phyloP scores from a whole-genome alignment of 331 rosid species.

The Acacia pycnantha region DNA sequence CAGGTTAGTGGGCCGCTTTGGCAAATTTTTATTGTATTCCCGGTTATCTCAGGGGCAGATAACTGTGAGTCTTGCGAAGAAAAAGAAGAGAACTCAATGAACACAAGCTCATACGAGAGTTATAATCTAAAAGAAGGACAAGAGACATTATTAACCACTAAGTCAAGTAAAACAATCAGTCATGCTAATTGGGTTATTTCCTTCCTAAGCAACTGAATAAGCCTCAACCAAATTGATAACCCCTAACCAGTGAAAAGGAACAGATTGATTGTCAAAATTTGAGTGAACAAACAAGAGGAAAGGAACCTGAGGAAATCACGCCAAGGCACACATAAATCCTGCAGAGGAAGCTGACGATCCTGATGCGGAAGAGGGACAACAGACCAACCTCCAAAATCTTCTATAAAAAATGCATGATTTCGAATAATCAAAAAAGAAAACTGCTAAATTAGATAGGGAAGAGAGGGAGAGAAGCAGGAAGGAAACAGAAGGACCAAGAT shows the following conservation, averaged over 20 bases:
- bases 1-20: conserved; percentile 3
- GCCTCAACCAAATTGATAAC: neutral
- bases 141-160: neutral
- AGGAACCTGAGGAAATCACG: conserved; percentile 2
- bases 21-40: neutral
- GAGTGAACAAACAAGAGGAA: neutral
- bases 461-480: neutral
- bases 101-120: conserved; percentile 2
- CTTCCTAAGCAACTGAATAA: conserved; percentile 14
- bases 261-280: neutral
- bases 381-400: conserved; percentile 8
- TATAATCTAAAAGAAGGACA: neutral
- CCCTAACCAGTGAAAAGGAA: neutral
- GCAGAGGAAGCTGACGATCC: neutral
- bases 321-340: neutral
- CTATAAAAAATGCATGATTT: neutral
- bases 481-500: conserved; percentile 8
- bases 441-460: neutral
- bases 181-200: conserved; percentile 15
- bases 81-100: conserved; percentile 18
- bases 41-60: neutral
- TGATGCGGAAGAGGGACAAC: conserved; percentile 10
- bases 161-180: conserved; percentile 17
- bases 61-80: neutral
- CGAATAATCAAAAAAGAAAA: neutral